Base-by-base conservation (phyloP, 1,139 yeast species). In the Hansenula lynferdii region DNA sequence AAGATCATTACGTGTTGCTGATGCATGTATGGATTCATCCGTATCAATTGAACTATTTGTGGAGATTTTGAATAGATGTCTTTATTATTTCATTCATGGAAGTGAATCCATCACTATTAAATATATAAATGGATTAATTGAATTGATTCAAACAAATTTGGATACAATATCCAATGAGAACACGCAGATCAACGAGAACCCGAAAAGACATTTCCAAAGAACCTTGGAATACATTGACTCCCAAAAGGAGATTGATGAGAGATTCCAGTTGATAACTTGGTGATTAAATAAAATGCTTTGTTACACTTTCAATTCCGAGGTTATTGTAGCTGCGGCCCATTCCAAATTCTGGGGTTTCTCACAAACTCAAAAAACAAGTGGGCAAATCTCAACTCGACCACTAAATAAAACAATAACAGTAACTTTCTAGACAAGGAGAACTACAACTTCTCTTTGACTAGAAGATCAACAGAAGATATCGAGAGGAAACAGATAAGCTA, bases 11-110 rank as follows among this genome's bases (percentile, higher is more conserved):
- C 71, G 97, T 36, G 86, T 87, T 9, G 96, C 97, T 0, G 97
- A 92, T 59, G 85, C 95, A 12, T 85, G 95, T 46, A 82, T 92
- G 81, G 97, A 87, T 54, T 78, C 83, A 4, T 80, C 77, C 45
- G 82, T 80, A 12, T 80, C 90, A 27, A 69, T 85, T 35, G 90
- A 86, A 59, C 67, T 92, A 42, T 90, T 92, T 65, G 81, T 92
- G 36, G 97, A 92, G 62, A 86, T 92, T 19, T 69, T 92, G 48
- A 87, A 87, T 64, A 75, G 90, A 43, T 87, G 95, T 49, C 62
- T 90, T 29, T 85, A 87, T 52, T 92, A 83, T 60, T 83, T 84
- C 58, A 81, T 86, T 45, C 92, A 86, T 50, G 96, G 95, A 7
- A 85, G 83, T 48, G 75, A 73, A 31, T 70, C 79, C 39, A 77